These are phyloP conservation scores for Triticum turgidum DNA, from an alignment of 176 grass and related monocot genomes.

Conservation along the genomic window DNA sequence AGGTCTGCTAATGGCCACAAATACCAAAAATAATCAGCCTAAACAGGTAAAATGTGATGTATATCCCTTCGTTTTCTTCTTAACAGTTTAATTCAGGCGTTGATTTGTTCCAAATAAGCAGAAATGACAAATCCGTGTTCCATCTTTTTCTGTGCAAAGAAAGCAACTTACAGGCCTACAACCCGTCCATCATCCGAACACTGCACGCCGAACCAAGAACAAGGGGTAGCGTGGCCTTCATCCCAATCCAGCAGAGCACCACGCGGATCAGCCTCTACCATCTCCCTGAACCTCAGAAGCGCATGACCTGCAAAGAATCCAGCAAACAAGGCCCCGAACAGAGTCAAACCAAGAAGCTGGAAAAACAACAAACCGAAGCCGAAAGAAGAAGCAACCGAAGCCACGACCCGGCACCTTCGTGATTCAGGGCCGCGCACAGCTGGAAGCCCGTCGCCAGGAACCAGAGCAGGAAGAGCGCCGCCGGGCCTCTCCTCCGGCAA, in stretches of 20 bases:
- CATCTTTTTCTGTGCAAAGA: neutral
- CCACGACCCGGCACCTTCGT: slow-evolving; percentile 55
- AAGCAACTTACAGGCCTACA: slow-evolving; percentile 57
- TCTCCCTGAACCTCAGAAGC: slow-evolving; percentile 52
- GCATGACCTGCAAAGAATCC: slow-evolving; percentile 48
- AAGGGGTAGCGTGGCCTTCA: slow-evolving; percentile 31
- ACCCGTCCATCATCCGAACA: slow-evolving; percentile 61
- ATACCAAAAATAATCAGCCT: neutral
- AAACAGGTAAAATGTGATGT: neutral
- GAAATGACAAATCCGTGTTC: neutral
- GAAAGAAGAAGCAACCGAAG: neutral
- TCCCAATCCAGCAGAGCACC: slow-evolving; percentile 46
- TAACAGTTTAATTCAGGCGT: neutral
- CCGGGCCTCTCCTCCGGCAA: slow-evolving; percentile 18
- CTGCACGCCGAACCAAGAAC: slow-evolving; percentile 54
- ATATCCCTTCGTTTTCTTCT: neutral
- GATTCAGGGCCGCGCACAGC: slow-evolving; percentile 48
- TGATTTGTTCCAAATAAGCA: neutral
- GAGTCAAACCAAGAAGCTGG: slow-evolving; percentile 1
- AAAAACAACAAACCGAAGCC: neutral
- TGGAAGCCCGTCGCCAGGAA: slow-evolving; percentile 33
- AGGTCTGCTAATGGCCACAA: neutral
- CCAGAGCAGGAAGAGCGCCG: slow-evolving; percentile 41
- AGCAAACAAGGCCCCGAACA: slow-evolving; percentile 19
- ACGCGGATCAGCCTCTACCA: slow-evolving; percentile 34